Evolutionary conservation across 768 basidiomycete genomes (phyloP).

Genomic region (Zangia roseola): DNA sequence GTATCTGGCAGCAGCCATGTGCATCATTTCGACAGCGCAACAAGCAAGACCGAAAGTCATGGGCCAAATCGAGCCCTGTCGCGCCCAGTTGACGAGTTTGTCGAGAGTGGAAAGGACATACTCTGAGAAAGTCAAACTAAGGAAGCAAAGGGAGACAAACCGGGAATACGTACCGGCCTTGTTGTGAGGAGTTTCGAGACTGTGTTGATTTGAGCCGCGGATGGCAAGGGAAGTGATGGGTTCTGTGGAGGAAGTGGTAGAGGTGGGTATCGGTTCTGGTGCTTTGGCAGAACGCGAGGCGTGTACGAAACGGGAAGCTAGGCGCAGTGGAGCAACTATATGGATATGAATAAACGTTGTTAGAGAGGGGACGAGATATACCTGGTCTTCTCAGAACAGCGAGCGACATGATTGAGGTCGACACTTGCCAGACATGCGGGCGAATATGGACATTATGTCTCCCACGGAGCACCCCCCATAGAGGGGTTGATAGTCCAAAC

Average conservation of each 20-base stretch:
- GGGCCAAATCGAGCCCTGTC: conserved; percentile 99
- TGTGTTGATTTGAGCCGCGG: conserved; percentile 78
- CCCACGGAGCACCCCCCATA: conserved; percentile 15
- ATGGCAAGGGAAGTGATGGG: conserved; percentile 74
- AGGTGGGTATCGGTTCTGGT: conserved; percentile 40
- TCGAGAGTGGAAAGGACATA: conserved; percentile 96
- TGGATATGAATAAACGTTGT: conserved; percentile 33
- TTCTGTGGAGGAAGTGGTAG: conserved; percentile 42
- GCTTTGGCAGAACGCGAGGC: conserved; percentile 46
- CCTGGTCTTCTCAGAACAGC: conserved; percentile 36
- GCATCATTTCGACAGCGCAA: conserved; percentile 99
- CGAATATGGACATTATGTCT: neutral
- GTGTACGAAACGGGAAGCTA: conserved; percentile 58
- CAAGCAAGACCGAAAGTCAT: conserved; percentile 99
- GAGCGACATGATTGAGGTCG: conserved; percentile 42
- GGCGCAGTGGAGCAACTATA: too few relatives aligned
- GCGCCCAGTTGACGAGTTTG: conserved; percentile 96
- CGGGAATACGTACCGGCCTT: conserved; percentile 63
- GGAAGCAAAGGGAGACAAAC: neutral
- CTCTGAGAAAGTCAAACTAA: conserved; percentile 47
- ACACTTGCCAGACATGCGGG: neutral
- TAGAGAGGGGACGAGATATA: conserved; percentile 33
- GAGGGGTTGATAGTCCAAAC: conserved; percentile 6
- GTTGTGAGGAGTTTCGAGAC: conserved; percentile 86
- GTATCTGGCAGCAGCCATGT: conserved; percentile 98